Percentiles rank a stretch among this genome's conserved stretches.
These are phyloP conservation scores for Corymbia citriodora DNA, from an alignment of 441 rosid species.

Conservation along the genomic window DNA sequence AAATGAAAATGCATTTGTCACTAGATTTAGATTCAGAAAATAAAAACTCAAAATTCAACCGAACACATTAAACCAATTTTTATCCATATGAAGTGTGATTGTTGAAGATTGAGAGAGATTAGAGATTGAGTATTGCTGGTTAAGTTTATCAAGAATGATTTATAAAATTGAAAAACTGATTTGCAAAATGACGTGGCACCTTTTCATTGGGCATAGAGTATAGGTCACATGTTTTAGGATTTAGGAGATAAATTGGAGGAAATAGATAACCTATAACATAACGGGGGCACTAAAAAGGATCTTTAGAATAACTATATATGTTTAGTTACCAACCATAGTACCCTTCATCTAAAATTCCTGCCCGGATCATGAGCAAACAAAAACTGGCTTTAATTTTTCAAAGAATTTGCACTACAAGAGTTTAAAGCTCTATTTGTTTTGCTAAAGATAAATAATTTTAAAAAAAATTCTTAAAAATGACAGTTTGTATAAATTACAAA, in stretches of 20 bases:
- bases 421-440: no score
- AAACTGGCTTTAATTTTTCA: background rate
- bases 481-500: no score
- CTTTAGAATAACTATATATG: background rate
- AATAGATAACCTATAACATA: no score
- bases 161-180: background rate
- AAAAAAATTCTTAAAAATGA: no score
- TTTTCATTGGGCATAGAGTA: background rate
- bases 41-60: background rate
- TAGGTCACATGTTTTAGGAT: background rate
- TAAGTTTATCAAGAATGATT: background rate
- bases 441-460: no score
- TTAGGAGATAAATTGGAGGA: no score
- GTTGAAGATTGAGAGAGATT: background rate
- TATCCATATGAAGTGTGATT: background rate
- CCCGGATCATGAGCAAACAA: background rate
- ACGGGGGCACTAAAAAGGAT: background rate
- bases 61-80: background rate
- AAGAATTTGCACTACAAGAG: background rate
- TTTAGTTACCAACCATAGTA: background rate
- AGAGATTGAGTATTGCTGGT: background rate
- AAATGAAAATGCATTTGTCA: background rate
- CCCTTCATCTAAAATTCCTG: background rate
- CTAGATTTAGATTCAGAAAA: background rate
- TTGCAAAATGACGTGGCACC: background rate